A percentile compares a stretch with the other conserved stretches of the same genome.
Evolutionary conservation across 768 basidiomycete species (phyloP).

Genomic region (Auriscalpium vulgare): DNA sequence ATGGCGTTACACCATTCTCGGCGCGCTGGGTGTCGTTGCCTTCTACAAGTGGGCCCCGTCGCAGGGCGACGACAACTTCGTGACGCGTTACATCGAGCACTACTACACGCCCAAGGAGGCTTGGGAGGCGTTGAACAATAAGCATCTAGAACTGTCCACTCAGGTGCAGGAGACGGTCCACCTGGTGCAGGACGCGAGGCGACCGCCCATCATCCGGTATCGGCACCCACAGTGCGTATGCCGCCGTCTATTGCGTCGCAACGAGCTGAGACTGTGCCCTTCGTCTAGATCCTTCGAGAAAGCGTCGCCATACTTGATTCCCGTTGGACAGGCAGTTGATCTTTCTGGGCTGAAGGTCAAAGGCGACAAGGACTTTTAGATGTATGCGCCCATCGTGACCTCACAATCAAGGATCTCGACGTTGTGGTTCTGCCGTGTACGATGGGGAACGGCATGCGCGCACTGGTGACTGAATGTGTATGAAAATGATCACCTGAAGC

Average conservation of each 20-base stretch:
- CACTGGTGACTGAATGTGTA: neutral
- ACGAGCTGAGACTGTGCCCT: neutral
- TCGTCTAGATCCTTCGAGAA: conserved; percentile 4
- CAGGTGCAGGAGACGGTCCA: conserved; percentile 35
- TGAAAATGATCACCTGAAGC: neutral
- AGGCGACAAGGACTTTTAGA: conserved; percentile 5
- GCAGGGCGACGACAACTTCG: conserved; percentile 48
- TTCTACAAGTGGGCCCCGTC: conserved; percentile 66
- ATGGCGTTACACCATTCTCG: conserved; percentile 58
- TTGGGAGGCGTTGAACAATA: conserved; percentile 49
- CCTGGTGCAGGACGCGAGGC: conserved; percentile 35
- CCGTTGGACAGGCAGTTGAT: conserved; percentile 14
- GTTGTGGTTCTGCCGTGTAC: neutral
- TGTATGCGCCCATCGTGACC: neutral
- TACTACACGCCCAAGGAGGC: conserved; percentile 44
- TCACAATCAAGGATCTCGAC: neutral
- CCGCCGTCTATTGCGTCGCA: neutral
- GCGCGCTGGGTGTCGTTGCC: conserved; percentile 40
- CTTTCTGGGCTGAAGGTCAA: conserved; percentile 12
- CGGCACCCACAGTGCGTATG: conserved; percentile 60
- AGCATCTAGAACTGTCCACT: conserved; percentile 43
- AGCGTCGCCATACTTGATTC: conserved; percentile 10
- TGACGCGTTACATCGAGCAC: conserved; percentile 60
- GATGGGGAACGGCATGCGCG: neutral
- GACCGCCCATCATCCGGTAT: conserved; percentile 48